Evolutionary conservation across 2,329 filamentous ascomycete species (phyloP).

Genomic region (Ophiocordyceps sinensis): DNA sequence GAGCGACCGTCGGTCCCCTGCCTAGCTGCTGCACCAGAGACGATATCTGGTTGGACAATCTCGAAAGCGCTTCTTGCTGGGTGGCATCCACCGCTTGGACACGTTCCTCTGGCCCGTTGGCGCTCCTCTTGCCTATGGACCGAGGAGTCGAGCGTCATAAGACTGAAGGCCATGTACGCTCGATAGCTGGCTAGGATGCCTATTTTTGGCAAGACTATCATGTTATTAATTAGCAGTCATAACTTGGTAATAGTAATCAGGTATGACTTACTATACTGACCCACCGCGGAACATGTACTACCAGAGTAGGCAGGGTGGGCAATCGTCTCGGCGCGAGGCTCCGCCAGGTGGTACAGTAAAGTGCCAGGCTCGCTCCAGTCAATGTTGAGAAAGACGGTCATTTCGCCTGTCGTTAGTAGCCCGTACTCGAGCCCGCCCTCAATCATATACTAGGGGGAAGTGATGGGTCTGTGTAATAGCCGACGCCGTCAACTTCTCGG

Average conservation of each 20-base stretch:
- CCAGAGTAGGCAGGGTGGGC: conserved; percentile 7
- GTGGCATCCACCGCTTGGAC: no score
- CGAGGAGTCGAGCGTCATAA: not conserved
- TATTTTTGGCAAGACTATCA: no score
- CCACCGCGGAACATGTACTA: conserved; percentile 11
- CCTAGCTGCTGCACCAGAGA: no score
- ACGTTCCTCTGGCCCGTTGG: not conserved
- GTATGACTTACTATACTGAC: no score
- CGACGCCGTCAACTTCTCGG: conserved; percentile 22
- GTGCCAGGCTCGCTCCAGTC: conserved; percentile 9
- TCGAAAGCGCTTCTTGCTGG: no score
- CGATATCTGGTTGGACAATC: no score
- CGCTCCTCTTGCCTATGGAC: no score
- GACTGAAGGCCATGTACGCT: conserved; percentile 7
- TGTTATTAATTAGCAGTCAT: no score
- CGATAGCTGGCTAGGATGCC: no score
- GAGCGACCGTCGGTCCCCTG: no score
- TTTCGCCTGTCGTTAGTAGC: conserved; percentile 25
- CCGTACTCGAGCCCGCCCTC: conserved; percentile 28
- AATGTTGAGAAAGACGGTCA: conserved; percentile 27
- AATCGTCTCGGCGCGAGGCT: conserved; percentile 11
- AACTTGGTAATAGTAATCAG: no score
- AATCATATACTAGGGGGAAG: conserved; percentile 39
- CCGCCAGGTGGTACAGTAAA: conserved; percentile 11
- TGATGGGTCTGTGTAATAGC: conserved; percentile 32